phyloP scores from a whole-genome alignment of 768 basidiomycete genomes.

The Trametes cinnabarina region DNA sequence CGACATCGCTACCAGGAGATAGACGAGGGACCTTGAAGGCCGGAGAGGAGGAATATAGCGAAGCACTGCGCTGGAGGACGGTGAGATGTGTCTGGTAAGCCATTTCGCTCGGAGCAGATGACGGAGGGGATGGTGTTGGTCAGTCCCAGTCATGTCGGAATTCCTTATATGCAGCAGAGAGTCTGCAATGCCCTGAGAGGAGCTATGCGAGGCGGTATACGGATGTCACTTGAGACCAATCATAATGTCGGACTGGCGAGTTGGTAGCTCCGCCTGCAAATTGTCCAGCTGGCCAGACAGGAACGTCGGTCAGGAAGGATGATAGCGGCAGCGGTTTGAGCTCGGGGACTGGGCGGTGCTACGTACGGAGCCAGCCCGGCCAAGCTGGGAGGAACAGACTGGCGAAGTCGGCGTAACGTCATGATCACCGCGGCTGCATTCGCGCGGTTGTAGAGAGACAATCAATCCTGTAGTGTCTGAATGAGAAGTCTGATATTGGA shows the following conservation, averaged over 20 bases:
- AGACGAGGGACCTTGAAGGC: slow-evolving; percentile 58
- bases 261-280: slow-evolving; percentile 12
- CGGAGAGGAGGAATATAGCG: slow-evolving; percentile 43
- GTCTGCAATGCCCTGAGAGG: not conserved
- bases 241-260: slow-evolving; percentile 10
- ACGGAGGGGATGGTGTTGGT: not conserved
- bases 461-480: not conserved
- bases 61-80: slow-evolving; percentile 52
- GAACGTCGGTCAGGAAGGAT: slow-evolving; percentile 9
- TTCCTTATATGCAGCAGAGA: slow-evolving; percentile 5
- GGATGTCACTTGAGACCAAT: slow-evolving; percentile 10
- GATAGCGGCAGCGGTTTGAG: slow-evolving; percentile 13
- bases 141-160: not conserved
- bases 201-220: slow-evolving; percentile 20
- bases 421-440: not conserved
- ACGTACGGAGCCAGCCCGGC: not conserved
- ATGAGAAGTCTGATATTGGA: slow-evolving; percentile 3
- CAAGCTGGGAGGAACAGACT: not conserved
- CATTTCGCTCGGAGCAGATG: slow-evolving; percentile 13
- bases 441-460: not conserved
- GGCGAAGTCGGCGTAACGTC: not conserved
- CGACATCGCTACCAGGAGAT: slow-evolving; percentile 37
- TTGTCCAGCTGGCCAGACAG: slow-evolving; percentile 17
- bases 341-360: slow-evolving; percentile 9
- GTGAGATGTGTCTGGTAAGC: slow-evolving; percentile 51